Percentiles rank a stretch among this genome's conserved stretches.
Conservation (phyloP, 1,284 basidiomycete species). For the Dichomitus squalens region DNA sequence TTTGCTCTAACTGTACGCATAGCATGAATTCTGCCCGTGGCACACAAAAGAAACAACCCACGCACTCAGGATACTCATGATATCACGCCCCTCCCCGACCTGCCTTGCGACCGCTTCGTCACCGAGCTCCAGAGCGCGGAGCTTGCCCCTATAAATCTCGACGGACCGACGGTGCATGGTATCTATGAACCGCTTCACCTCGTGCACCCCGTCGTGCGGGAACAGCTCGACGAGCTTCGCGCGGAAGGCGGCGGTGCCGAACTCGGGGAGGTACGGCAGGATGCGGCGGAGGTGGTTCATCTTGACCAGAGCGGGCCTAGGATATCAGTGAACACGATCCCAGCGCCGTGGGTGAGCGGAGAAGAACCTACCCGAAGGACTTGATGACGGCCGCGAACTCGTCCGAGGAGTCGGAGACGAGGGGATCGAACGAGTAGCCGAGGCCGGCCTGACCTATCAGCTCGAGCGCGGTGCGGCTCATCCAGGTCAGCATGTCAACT, state of each 20-base stretch:
- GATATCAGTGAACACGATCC: no score
- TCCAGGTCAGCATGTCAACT: conserved; percentile 37
- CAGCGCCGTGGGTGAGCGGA: no score
- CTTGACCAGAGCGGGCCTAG: background rate
- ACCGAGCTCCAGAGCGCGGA: conserved; percentile 26
- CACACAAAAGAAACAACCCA: no score
- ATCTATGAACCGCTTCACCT: conserved; percentile 22
- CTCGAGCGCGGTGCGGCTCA: conserved; percentile 39
- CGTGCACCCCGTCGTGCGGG: conserved; percentile 19
- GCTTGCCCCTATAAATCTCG: conserved; percentile 27
- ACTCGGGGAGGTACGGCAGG: conserved; percentile 4
- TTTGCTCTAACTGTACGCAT: background rate
- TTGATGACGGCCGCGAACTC: conserved; percentile 22
- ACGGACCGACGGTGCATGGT: conserved; percentile 18
- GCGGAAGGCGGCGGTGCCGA: conserved; percentile 18
- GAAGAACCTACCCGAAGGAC: background rate
- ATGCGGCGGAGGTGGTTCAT: background rate
- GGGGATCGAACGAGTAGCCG: conserved; percentile 39
- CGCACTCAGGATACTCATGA: no score
- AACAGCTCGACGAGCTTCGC: conserved; percentile 16
- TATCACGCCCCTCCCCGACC: conserved; percentile 33
- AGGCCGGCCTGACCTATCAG: conserved; percentile 39
- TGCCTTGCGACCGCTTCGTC: conserved; percentile 29
- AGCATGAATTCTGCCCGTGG: no score
- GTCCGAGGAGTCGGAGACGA: conserved; percentile 27